phyloP scores from a whole-genome alignment of 2,329 filamentous ascomycete genomes.

The Ascosphaera acerosa region DNA sequence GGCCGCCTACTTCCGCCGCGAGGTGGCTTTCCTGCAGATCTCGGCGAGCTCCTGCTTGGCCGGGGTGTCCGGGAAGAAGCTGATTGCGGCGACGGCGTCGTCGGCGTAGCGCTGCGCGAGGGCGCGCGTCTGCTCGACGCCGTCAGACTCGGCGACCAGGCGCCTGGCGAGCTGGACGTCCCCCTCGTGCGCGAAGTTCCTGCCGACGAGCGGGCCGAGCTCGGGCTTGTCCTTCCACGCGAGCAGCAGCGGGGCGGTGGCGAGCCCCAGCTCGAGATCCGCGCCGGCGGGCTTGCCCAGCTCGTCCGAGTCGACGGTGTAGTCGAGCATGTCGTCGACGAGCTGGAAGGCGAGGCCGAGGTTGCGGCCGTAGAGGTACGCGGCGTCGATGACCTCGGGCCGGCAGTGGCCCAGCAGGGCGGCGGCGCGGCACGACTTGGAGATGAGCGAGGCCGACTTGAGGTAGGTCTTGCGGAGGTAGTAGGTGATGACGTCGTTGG shows the following conservation, averaged over 20 bases:
- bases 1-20: constrained; percentile 70
- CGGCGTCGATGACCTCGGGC: constrained; percentile 59
- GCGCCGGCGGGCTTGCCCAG: constrained; percentile 88
- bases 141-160: constrained; percentile 58
- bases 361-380: constrained; percentile 82
- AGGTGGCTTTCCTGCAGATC: constrained; percentile 82
- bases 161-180: constrained; percentile 68
- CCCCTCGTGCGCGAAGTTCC: constrained; percentile 64
- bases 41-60: constrained; percentile 77
- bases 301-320: constrained; percentile 62
- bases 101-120: constrained; percentile 78
- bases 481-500: constrained; percentile 70
- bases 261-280: constrained; percentile 75
- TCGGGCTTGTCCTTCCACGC: constrained; percentile 79
- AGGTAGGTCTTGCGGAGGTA: constrained; percentile 97
- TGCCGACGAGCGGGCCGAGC: constrained; percentile 65
- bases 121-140: constrained; percentile 73
- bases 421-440: constrained; percentile 78
- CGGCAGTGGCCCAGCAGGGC: constrained; percentile 62
- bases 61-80: constrained; percentile 71
- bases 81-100: constrained; percentile 65
- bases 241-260: constrained; percentile 81
- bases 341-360: constrained; percentile 87
- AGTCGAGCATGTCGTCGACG: constrained; percentile 94
- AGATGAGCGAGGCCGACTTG: constrained; percentile 87